Conservation (phyloP, 306 rosid genomes). For the Sesbania bispinosa region DNA sequence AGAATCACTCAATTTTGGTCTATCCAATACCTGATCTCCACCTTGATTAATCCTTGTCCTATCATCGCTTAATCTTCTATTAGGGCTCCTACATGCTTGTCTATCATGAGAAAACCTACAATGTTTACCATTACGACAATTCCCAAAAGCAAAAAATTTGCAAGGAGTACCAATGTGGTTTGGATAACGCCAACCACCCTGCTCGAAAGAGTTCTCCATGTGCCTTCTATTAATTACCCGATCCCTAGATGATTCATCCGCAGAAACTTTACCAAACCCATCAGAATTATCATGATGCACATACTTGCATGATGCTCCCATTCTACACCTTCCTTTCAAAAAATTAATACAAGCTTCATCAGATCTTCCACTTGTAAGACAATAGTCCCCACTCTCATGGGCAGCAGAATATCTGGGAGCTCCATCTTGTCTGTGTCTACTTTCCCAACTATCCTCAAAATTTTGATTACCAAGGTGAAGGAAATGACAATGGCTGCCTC, state of each 20-base stretch:
- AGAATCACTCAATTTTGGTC: constrained; percentile 48
- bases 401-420: constrained; percentile 54
- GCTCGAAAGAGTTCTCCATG: constrained; percentile 65
- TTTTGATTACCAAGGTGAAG: constrained; percentile 62
- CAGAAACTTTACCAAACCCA: constrained; percentile 56
- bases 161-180: constrained; percentile 60
- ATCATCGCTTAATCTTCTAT: constrained; percentile 63
- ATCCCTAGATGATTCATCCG: constrained; percentile 59
- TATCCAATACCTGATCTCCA: constrained; percentile 50
- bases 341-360: constrained; percentile 51
- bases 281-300: constrained; percentile 65
- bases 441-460: constrained; percentile 75
- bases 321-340: constrained; percentile 78
- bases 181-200: constrained; percentile 54
- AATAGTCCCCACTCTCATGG: constrained; percentile 52
- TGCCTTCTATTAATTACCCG: constrained; percentile 69
- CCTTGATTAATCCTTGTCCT: constrained; percentile 52
- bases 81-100: constrained; percentile 62
- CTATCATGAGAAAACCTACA: constrained; percentile 88
- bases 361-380: constrained; percentile 63
- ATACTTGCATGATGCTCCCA: constrained; percentile 80
- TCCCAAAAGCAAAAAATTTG: constrained; percentile 81
- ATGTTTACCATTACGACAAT: constrained; percentile 83
- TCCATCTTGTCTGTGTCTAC: constrained; percentile 63
- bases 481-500: constrained; percentile 75